A percentile compares a stretch with the other conserved stretches of the same genome.
phyloP scores from a whole-genome alignment of 2,329 filamentous ascomycete genomes.

The Botrytis elliptica region DNA sequence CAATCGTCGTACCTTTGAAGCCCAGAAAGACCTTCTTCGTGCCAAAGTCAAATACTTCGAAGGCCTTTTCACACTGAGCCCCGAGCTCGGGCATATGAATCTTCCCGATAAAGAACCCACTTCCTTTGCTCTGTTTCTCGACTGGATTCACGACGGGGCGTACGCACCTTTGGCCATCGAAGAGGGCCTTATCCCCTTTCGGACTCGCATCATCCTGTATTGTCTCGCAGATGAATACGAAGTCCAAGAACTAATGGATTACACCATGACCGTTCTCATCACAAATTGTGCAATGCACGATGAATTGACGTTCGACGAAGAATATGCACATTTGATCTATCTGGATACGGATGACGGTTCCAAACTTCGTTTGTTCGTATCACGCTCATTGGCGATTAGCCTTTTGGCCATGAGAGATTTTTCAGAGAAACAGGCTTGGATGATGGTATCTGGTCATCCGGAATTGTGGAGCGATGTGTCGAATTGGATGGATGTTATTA shows the following conservation, averaged over 20 bases:
- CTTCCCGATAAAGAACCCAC: background rate
- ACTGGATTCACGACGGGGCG: background rate
- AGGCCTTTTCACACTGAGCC: no score
- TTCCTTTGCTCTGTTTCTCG: background rate
- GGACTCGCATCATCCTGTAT: background rate
- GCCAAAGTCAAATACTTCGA: background rate
- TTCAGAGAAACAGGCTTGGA: background rate
- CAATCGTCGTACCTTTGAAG: background rate
- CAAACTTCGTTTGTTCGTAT: background rate
- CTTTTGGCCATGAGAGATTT: background rate
- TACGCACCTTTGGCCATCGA: background rate
- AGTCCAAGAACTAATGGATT: background rate
- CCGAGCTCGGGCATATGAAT: background rate
- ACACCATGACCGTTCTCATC: slow-evolving; percentile 4
- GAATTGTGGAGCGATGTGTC: background rate
- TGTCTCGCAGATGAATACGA: background rate
- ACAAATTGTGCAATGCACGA: background rate
- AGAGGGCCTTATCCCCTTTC: background rate
- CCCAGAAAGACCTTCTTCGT: background rate
- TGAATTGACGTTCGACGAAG: background rate
- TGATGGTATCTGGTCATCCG: background rate
- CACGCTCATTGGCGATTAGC: background rate
- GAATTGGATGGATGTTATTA: background rate
- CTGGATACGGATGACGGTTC: background rate
- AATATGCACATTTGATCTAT: background rate